phyloP scores from a whole-genome alignment of 306 rosid genomes.

The Corylus heterophylla region DNA sequence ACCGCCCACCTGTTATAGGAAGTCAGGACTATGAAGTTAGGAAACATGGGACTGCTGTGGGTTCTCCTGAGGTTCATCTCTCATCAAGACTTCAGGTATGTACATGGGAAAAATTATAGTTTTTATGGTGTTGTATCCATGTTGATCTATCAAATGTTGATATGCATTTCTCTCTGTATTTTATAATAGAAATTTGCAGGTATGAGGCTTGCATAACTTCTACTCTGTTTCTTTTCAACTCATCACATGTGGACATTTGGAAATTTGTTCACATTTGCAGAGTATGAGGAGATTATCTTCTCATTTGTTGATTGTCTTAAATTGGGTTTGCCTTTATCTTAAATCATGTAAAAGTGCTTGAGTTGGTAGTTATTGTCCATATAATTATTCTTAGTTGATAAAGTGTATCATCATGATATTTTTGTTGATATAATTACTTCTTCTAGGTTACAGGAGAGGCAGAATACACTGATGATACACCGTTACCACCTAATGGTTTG shows the following conservation, averaged over 20 bases:
- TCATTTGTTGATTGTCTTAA: conserved; percentile 6
- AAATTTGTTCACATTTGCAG: background rate
- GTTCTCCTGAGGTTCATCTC: conserved; percentile 91
- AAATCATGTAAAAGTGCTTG: background rate
- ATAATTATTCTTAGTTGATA: conserved; percentile 7
- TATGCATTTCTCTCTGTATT: conserved; percentile 15
- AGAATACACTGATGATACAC: conserved; percentile 77
- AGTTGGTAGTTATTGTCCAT: background rate
- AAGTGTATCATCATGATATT: conserved; percentile 15
- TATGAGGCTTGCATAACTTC: background rate
- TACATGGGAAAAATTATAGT: conserved; percentile 6
- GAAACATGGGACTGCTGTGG: conserved; percentile 86
- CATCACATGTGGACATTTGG: background rate
- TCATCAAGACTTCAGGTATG: conserved; percentile 87
- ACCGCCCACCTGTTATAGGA: conserved; percentile 74
- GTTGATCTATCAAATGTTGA: background rate
- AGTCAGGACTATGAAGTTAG: conserved; percentile 80
- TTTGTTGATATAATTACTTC: conserved; percentile 26
- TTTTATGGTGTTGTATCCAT: background rate
- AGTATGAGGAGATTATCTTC: conserved; percentile 3
- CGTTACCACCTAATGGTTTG: conserved; percentile 66
- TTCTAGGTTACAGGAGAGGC: conserved; percentile 93
- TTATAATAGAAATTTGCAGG: background rate
- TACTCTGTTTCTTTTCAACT: background rate
- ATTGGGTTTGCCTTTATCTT: conserved; percentile 19